phyloP scores from a whole-genome alignment of 2,329 filamentous ascomycete species.

The Arthrobotrys conoides region DNA sequence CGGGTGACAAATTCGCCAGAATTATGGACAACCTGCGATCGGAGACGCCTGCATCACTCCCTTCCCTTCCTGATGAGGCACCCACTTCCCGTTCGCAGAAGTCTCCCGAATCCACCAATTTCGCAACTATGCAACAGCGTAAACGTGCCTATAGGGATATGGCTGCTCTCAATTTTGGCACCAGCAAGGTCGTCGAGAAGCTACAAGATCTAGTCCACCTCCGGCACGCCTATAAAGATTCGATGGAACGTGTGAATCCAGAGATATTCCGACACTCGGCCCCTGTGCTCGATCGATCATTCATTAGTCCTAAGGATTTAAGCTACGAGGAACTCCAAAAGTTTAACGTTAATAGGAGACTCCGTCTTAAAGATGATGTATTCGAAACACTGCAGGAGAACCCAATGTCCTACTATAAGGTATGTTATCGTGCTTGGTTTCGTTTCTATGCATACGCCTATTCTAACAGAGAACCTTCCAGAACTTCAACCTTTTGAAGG shows the following conservation, averaged over 20 bases:
- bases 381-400: conserved; percentile 70
- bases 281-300: conserved; percentile 16
- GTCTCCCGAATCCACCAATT: not conserved
- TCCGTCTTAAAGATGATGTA: conserved; percentile 23
- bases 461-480: conserved; percentile 66
- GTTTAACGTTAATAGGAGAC: conserved; percentile 79
- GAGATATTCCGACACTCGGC: conserved; percentile 43
- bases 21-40: conserved; percentile 36
- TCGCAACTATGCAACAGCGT: conserved; percentile 13
- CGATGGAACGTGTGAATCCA: conserved; percentile 31
- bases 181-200: conserved; percentile 10
- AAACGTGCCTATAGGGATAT: conserved; percentile 37
- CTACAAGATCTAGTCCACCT: conserved; percentile 19
- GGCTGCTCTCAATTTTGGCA: conserved; percentile 2
- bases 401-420: conserved; percentile 88
- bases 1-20: conserved; percentile 13
- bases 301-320: conserved; percentile 81
- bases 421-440: conserved; percentile 66
- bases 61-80: conserved; percentile 20
- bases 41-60: conserved; percentile 20
- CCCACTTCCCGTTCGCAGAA: conserved; percentile 7
- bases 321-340: conserved; percentile 78
- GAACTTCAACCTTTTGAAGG: conserved; percentile 93
- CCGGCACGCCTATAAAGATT: conserved; percentile 22
- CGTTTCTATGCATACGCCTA: not conserved